Evolutionary conservation across 768 basidiomycete genomes (phyloP), one percentile per base, ranked within the genome.

Genomic region (Naganishia friedmannii): DNA sequence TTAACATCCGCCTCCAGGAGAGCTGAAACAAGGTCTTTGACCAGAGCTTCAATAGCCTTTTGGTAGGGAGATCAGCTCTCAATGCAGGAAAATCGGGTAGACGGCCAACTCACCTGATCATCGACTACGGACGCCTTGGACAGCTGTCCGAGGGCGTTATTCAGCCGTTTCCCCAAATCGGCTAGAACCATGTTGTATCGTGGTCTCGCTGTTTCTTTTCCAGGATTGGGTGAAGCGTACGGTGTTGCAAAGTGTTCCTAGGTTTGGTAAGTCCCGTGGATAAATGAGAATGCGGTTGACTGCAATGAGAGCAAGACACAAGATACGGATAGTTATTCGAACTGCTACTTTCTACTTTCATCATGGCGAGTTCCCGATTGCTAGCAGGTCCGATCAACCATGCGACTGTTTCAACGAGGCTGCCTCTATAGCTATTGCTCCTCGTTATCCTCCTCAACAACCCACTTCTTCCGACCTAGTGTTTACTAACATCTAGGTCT

Each of bases 1-100:
- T 99, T 99, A 74, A 99, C 95, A 83, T 99, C 96, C 23, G 93
- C 89, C 82, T 98, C 94, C 53, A 99, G 86, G 37, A 98, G 83
- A 12, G 95, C 95, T 29, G 92, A 86, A 56, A 91, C 93, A 72
- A 99, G 91, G 82, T 96, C 93, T 83, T 97, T 98, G 72, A 99
- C 87, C 19, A 91, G 87, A 3, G 88, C 87, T 84, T 99, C 96
- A 77, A 99, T 88, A 57, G 92, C 91, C 94, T 97, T 79, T 26
- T 12, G 7, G 2, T 12, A 65, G n/a, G 34, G 45, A 63, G 53
- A n/a, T n/a, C n/a, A n/a, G n/a, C n/a, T n/a, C n/a, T n/a, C n/a
- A 65, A 51, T 7, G 8, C 48, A 26, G 10, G 23, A 28, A 15
- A 23, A 3, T 26, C 17, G n/a, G 23, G 19, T 3, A 29, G n/a